Conservation (phyloP, 106 monocot genomes). For the Platanthera zijinensis region DNA sequence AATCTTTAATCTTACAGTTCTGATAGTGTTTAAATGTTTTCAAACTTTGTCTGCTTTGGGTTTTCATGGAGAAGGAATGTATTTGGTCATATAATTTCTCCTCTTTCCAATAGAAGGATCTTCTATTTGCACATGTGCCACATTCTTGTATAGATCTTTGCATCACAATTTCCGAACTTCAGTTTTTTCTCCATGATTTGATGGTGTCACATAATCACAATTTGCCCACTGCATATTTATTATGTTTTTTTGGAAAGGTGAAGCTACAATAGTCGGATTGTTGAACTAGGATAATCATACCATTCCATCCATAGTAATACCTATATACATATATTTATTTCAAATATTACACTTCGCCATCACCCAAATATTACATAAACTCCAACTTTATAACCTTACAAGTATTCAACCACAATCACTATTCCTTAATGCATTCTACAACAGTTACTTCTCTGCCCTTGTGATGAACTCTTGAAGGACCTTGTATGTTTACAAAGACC, state of each 20-base stretch:
- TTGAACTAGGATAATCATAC: too few relatives aligned
- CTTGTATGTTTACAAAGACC: not conserved
- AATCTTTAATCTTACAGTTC: not conserved
- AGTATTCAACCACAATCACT: not conserved
- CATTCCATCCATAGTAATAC: too few relatives aligned
- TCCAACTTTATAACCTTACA: too few relatives aligned
- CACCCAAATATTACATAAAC: too few relatives aligned
- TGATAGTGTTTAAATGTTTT: not conserved
- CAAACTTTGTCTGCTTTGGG: not conserved
- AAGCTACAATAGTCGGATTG: not conserved
- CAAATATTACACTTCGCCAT: too few relatives aligned
- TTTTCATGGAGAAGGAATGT: not conserved
- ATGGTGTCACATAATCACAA: not conserved
- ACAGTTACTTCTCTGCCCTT: not conserved
- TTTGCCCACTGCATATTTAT: not conserved
- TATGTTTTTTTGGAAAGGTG: not conserved
- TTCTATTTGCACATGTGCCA: not conserved
- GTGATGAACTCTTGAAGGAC: not conserved
- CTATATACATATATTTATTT: too few relatives aligned
- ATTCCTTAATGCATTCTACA: not conserved
- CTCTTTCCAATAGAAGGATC: not conserved
- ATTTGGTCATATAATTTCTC: not conserved
- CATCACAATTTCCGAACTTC: not conserved
- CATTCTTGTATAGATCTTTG: not conserved
- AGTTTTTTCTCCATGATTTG: not conserved